A percentile compares a stretch with the other conserved stretches of the same genome.
Conservation (phyloP, 73 alveolate genomes). For the Paramecium primaurelia region DNA sequence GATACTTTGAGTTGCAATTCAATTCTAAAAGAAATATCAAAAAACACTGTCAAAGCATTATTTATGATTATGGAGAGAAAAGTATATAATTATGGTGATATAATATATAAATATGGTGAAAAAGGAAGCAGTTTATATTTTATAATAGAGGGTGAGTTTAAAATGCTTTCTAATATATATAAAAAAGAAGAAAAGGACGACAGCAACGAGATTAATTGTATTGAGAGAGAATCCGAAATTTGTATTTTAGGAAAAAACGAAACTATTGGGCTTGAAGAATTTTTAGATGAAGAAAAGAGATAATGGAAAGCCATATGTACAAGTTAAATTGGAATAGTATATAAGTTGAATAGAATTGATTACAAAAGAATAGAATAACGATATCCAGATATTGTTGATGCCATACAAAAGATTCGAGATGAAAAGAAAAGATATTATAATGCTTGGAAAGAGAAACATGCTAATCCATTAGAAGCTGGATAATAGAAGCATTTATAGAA, state of each 20-base stretch:
- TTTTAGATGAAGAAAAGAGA: slow-evolving; percentile 10
- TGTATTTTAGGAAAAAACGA: slow-evolving; percentile 28
- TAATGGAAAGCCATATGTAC: slow-evolving; percentile 29
- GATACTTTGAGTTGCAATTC: slow-evolving; percentile 11
- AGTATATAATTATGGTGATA: slow-evolving; percentile 14
- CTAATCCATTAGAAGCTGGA: neutral
- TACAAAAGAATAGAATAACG: slow-evolving; percentile 30
- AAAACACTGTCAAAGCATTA: slow-evolving; percentile 29
- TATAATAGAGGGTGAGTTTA: slow-evolving; percentile 24
- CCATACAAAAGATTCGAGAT: neutral
- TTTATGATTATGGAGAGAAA: slow-evolving; percentile 51
- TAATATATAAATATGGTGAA: neutral
- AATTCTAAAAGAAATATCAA: slow-evolving; percentile 13
- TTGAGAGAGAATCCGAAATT: neutral
- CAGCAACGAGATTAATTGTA: neutral
- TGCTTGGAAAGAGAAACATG: neutral
- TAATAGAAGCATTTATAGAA: neutral
- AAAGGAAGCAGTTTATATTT: slow-evolving; percentile 22
- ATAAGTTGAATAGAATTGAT: slow-evolving; percentile 29
- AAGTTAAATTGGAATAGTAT: slow-evolving; percentile 32
- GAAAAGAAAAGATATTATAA: slow-evolving; percentile 6
- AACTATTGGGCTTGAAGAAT: slow-evolving; percentile 31
- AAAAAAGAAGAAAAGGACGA: neutral
- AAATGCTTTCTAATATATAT: neutral
- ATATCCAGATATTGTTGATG: slow-evolving; percentile 49